phyloP scores from a whole-genome alignment of 2,329 filamentous ascomycete species.

The Leptographium flavum region DNA sequence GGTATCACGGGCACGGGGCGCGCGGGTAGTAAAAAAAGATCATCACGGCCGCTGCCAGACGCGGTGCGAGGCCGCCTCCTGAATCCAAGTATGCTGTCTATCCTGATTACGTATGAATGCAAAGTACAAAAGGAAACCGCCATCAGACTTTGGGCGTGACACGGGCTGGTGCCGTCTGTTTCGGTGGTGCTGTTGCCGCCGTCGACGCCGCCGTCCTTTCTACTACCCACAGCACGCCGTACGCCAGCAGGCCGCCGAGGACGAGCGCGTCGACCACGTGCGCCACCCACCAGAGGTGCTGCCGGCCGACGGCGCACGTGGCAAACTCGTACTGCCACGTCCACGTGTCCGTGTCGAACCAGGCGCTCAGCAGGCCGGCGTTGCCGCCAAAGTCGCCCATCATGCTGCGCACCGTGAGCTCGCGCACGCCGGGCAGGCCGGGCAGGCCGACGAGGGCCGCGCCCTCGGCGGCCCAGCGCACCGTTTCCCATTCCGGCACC shows the following conservation, averaged over 20 bases:
- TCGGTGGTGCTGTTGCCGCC: neutral
- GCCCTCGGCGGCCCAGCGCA: constrained; percentile 29
- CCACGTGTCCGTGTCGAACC: constrained; percentile 62
- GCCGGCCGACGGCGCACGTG: constrained; percentile 65
- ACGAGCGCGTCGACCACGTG: constrained; percentile 55
- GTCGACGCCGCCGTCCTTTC: neutral
- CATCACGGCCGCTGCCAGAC: no score
- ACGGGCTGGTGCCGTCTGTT: neutral
- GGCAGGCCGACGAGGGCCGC: constrained; percentile 25
- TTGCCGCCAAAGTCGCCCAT: constrained; percentile 96
- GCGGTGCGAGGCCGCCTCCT: no score
- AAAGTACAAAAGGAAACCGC: no score
- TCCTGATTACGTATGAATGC: no score
- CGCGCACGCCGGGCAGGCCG: constrained; percentile 53
- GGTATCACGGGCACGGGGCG: no score
- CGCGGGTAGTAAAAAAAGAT: no score
- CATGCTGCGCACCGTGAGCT: constrained; percentile 93
- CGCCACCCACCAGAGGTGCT: constrained; percentile 89
- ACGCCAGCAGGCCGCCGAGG: constrained; percentile 15
- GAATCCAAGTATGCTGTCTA: no score
- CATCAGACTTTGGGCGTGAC: neutral
- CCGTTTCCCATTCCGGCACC: constrained; percentile 33
- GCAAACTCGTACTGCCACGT: constrained; percentile 74
- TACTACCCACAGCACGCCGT: neutral
- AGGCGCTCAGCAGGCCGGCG: constrained; percentile 72